Evolutionary conservation across 257 asterid species (phyloP), one percentile per base, ranked within the genome.

Genomic region (Solanum chilense): DNA sequence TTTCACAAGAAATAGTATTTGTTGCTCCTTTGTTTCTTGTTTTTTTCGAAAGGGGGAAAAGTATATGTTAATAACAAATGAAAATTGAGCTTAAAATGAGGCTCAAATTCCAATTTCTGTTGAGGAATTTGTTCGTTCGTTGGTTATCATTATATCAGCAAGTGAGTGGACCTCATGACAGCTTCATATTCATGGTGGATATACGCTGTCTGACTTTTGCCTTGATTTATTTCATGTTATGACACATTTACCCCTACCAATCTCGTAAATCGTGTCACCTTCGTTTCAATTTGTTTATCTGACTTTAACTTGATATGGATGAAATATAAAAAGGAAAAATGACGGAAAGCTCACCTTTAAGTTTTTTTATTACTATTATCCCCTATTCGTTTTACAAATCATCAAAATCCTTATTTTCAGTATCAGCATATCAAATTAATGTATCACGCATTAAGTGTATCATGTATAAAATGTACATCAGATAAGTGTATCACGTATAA

Each of bases 101-200:
- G 27, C 87, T 70, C 87, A 85, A 85, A 71, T 66, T 85, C 42
- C 69, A 49, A 69, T 71, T 85, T 33, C 82, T 58, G 81, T 71
- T 69, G 80, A 85, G 60, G 47, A 37, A 33, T 29, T 12, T 44
- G 75, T 33, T 31, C 42, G 69, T 49, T 56, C 87, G 87, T 85
- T 85, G 83, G 87, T 69, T 85, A 85, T 85, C 82, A 85, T 85
- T 85, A 71, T 58, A 85, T 45, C 87, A 74, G n/a, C 82, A 29
- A 66, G 45, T 85, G 87, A 69, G 87, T 85, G 87, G 87, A 44
- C 87, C 87, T 75, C 82, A 69, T 69, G 87, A 85, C 87, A 85
- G 45, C 83, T 31, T 85, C 41, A 85, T 70, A 20, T 70, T 70
- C 87, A 70, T 70, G 83, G 87, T 49, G 78, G 52, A 70, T 70